Evolutionary conservation across 768 basidiomycete genomes (phyloP), one percentile per base, ranked within the genome.

Genomic region (Boletus reticulatus): DNA sequence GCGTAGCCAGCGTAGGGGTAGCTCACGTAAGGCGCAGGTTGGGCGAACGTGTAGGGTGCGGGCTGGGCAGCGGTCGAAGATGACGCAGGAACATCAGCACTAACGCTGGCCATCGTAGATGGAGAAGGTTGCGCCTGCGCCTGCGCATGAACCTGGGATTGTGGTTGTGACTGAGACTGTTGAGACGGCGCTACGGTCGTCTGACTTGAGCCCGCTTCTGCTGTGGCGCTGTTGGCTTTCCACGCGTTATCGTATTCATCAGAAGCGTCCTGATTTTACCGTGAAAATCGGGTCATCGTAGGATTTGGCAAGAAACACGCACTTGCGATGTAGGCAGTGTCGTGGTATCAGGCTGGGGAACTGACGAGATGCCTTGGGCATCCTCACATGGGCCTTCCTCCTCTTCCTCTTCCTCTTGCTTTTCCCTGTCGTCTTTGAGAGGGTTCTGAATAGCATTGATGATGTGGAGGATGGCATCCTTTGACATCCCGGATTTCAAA

Each of bases 241-340:
- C 85, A 88, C 3, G 84, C 83, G 39, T 83, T 78, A 43, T 79
- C 77, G 52, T 80, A 87, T 39, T 81, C 80, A 50, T 83, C 79
- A 7, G 77, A 65, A 31, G 78, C 73, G n/a, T 70, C 73, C 77
- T 78, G 65, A 34, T 67, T 52, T 41, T 13, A 27, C 20, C 22
- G 43, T 58, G 58, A 60, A 63, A 55, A 53, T 53, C 19, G 50
- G 32, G 12, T 31, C 11, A 46, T 43, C 41, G 16, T 32, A 3
- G 9, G 43, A 31, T 12, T 44, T 20, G 34, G 32, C 22, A 20
- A 19, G 44, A 32, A 48, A 34, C 45, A 60, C 64, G 47, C 32
- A 73, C 76, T 49, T 66, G 70, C 34, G 68, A 56, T 20, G 61
- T 56, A 10, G 63, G 45, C 32, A 71, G 49, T n/a, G 55, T 62